Evolutionary conservation across 2,329 filamentous ascomycete species (phyloP).

Genomic region (Penicillium sp.): DNA sequence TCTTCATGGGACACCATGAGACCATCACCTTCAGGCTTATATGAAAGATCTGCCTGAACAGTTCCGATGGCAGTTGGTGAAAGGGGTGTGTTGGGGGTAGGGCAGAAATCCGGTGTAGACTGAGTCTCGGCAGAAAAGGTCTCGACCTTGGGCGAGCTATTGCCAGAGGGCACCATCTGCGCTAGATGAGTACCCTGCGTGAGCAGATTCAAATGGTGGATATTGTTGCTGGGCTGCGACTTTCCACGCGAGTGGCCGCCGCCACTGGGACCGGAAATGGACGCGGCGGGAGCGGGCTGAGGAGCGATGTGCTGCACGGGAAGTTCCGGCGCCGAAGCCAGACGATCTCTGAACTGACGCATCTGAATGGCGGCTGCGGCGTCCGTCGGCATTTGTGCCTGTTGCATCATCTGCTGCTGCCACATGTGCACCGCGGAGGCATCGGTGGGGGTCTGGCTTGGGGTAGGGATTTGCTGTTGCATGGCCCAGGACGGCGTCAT

Average conservation of each 20-base stretch:
- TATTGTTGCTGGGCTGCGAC: conserved; percentile 21
- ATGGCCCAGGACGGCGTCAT: conserved; percentile 25
- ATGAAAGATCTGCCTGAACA: not conserved
- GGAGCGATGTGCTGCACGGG: conserved; percentile 21
- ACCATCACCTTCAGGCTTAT: conserved; percentile 21
- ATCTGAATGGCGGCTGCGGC: conserved; percentile 15
- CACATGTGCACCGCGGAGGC: conserved; percentile 24
- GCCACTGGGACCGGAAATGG: conserved; percentile 18
- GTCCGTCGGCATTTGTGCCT: conserved; percentile 18
- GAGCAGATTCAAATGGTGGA: conserved; percentile 21
- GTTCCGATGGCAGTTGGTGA: conserved; percentile 24
- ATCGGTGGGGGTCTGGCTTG: conserved; percentile 22
- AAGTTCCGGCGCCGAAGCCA: conserved; percentile 35
- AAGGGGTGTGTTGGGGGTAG: conserved; percentile 30
- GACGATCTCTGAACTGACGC: conserved; percentile 32
- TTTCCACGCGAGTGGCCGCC: conserved; percentile 19
- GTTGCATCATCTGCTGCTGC: conserved; percentile 29
- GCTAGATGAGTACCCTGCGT: conserved; percentile 20
- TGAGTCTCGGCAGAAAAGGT: conserved; percentile 27
- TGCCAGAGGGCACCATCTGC: conserved; percentile 11
- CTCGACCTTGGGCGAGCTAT: conserved; percentile 22
- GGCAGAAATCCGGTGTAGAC: conserved; percentile 34
- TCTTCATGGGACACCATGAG: conserved; percentile 28
- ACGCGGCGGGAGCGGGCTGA: conserved; percentile 13
- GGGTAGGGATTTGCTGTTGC: conserved; percentile 23